phyloP scores from a whole-genome alignment of 306 rosid genomes.

The Rosa rugosa region DNA sequence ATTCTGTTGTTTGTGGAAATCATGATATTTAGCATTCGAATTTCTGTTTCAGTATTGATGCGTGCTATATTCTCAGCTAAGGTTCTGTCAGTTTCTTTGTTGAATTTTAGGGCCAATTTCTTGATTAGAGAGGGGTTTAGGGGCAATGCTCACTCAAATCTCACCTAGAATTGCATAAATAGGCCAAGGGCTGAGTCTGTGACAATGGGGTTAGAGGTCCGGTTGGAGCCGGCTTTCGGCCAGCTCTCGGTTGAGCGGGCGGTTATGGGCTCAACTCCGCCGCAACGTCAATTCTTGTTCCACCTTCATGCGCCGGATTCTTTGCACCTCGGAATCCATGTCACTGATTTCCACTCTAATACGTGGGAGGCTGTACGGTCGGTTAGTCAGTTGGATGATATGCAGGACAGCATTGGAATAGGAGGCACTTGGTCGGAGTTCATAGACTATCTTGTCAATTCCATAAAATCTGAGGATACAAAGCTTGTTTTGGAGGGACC shows the following conservation, averaged over 20 bases:
- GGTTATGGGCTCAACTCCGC: slow-evolving; percentile 24
- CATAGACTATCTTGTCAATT: slow-evolving; percentile 55
- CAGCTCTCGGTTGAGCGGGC: slow-evolving; percentile 54
- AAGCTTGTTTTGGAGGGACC: slow-evolving; percentile 61
- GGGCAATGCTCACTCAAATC: background rate
- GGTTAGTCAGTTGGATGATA: slow-evolving; percentile 61
- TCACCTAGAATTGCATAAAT: background rate
- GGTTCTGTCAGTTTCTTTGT: background rate
- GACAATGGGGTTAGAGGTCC: slow-evolving; percentile 50
- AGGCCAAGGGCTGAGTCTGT: background rate
- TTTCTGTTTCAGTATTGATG: background rate
- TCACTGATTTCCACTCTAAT: slow-evolving; percentile 60
- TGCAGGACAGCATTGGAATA: slow-evolving; percentile 83
- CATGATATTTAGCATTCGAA: background rate
- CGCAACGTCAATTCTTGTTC: slow-evolving; percentile 44
- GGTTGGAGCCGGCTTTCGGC: slow-evolving; percentile 60
- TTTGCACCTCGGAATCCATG: slow-evolving; percentile 51
- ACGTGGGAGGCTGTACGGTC: slow-evolving; percentile 75
- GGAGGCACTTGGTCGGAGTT: slow-evolving; percentile 87
- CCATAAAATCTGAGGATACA: slow-evolving; percentile 66
- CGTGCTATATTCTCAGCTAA: background rate
- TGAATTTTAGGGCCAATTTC: background rate
- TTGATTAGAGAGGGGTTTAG: background rate
- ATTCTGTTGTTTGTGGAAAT: background rate
- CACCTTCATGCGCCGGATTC: slow-evolving; percentile 54